Conservation (phyloP, 768 basidiomycete species). For the Xanthoconium purpureum region DNA sequence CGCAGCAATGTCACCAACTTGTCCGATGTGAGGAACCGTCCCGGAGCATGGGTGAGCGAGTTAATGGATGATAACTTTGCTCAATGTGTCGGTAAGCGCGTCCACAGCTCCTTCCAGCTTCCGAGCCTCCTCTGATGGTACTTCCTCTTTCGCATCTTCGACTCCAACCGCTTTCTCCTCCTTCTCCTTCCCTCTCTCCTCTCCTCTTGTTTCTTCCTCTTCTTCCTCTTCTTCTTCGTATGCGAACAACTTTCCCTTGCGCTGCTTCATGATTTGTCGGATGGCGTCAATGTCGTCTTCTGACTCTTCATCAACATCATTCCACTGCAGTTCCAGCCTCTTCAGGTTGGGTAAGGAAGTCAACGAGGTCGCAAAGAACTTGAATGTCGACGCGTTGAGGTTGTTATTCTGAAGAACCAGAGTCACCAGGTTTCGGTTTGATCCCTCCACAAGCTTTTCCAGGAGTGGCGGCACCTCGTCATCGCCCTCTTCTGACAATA, state of each 20-base stretch:
- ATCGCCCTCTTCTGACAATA: slow-evolving; percentile 67
- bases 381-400: slow-evolving; percentile 66
- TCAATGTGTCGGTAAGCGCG: slow-evolving; percentile 63
- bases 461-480: slow-evolving; percentile 73
- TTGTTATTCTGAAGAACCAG: slow-evolving; percentile 93
- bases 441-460: slow-evolving; percentile 59
- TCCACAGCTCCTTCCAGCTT: slow-evolving; percentile 41
- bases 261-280: slow-evolving; percentile 51
- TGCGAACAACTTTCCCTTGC: slow-evolving; percentile 64
- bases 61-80: slow-evolving; percentile 55
- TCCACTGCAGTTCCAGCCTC: slow-evolving; percentile 84
- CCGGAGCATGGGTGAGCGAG: not conserved
- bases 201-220: slow-evolving; percentile 64
- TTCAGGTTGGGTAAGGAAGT: slow-evolving; percentile 56
- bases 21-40: not conserved
- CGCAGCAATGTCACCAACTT: not conserved
- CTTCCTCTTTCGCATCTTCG: slow-evolving; percentile 20
- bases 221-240: slow-evolving; percentile 84
- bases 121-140: slow-evolving; percentile 23
- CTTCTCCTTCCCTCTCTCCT: slow-evolving; percentile 53
- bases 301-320: slow-evolving; percentile 79
- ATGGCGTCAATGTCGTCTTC: slow-evolving; percentile 54
- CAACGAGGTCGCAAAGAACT: slow-evolving; percentile 65
- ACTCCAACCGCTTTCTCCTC: slow-evolving; percentile 22
- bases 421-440: slow-evolving; percentile 68